Evolutionary conservation across 1,139 yeast species (phyloP).

Genomic region (Blastobotrys serpentis): DNA sequence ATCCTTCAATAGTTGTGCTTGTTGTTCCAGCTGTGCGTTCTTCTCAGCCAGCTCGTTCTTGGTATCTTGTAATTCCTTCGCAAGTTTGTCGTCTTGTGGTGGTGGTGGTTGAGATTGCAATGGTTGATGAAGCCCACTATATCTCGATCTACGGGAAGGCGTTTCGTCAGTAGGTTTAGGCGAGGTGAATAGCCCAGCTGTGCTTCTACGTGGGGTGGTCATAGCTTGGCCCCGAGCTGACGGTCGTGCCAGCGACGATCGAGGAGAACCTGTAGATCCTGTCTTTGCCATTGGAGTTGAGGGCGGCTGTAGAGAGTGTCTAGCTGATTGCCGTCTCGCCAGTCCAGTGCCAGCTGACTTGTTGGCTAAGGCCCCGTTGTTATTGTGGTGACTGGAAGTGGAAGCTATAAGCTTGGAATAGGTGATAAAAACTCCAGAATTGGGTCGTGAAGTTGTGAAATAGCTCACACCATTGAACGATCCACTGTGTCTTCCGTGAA

Average conservation of each 20-base stretch:
- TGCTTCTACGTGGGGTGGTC: slow-evolving; percentile 12
- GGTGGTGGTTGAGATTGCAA: slow-evolving; percentile 1
- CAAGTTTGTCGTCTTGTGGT: slow-evolving; percentile 19
- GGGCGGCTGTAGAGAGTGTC: slow-evolving; percentile 8
- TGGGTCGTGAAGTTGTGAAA: slow-evolving; percentile 60
- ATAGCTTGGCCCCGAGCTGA: slow-evolving; percentile 6
- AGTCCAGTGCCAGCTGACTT: neutral
- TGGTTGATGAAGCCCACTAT: slow-evolving; percentile 4
- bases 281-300: slow-evolving; percentile 9
- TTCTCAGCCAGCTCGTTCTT: slow-evolving; percentile 23
- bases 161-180: slow-evolving; percentile 7
- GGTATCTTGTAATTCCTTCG: slow-evolving; percentile 25
- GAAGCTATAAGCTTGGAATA: slow-evolving; percentile 51
- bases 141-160: slow-evolving; percentile 11
- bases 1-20: slow-evolving; percentile 32
- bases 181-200: slow-evolving; percentile 7
- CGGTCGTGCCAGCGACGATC: slow-evolving; percentile 3
- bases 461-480: slow-evolving; percentile 56
- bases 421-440: slow-evolving; percentile 74
- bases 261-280: slow-evolving; percentile 6
- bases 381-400: slow-evolving; percentile 11
- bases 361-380: neutral
- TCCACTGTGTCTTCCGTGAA: slow-evolving; percentile 80
- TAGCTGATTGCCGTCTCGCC: neutral
- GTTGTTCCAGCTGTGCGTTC: slow-evolving; percentile 32